A percentile compares a stretch with the other conserved stretches of the same genome.
Evolutionary conservation across 2,329 filamentous ascomycete species (phyloP).

Genomic region (Akanthomyces muscarius): DNA sequence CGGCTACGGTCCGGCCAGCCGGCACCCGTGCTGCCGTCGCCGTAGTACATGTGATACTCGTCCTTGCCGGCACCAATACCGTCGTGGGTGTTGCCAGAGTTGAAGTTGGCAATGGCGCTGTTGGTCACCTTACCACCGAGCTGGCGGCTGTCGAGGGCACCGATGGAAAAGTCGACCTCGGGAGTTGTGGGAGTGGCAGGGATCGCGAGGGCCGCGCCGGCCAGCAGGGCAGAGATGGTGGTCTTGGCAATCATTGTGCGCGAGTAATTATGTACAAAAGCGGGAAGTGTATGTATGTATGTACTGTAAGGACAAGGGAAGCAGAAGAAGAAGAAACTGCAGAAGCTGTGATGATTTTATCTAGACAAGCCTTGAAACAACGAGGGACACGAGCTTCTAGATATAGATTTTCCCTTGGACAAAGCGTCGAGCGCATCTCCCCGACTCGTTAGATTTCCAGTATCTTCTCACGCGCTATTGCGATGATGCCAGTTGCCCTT

Average conservation of each 20-base stretch:
- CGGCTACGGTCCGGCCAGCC: conserved; percentile 29
- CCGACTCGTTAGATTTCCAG: background rate
- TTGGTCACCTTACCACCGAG: conserved; percentile 15
- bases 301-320: background rate
- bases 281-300: background rate
- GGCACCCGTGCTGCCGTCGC: conserved; percentile 26
- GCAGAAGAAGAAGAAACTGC: background rate
- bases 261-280: background rate
- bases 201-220: conserved; percentile 1
- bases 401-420: background rate
- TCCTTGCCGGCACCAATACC: conserved; percentile 24
- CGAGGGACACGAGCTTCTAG: background rate
- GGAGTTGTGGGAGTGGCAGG: background rate
- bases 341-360: background rate
- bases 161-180: conserved; percentile 8
- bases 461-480: background rate
- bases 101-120: conserved; percentile 15
- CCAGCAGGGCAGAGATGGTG: conserved; percentile 11
- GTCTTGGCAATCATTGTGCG: conserved; percentile 13
- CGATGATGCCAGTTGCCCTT: background rate
- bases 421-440: background rate
- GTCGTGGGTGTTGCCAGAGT: conserved; percentile 18
- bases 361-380: background rate
- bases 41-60: conserved; percentile 29
- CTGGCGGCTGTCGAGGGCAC: conserved; percentile 14